Percentiles rank a stretch among this genome's conserved stretches.
Conservation (phyloP, 345 rosid genomes). For the Boechera divaricarpa region DNA sequence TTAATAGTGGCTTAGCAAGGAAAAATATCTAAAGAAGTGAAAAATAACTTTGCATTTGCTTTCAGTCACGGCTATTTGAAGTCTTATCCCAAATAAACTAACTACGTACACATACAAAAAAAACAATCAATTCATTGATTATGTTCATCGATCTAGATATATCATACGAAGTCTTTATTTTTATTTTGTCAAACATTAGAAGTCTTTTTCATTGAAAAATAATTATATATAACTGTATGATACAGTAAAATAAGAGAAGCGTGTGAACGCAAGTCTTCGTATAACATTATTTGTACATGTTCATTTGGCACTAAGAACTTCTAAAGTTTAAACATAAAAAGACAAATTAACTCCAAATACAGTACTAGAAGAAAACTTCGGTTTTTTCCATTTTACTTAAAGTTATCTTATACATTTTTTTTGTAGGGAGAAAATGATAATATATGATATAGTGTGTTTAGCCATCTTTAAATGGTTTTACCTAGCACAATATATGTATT, state of each 20-base stretch:
- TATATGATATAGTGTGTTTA: not conserved
- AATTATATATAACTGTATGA: not conserved
- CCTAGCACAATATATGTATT: no score
- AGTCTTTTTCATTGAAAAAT: constrained; percentile 10
- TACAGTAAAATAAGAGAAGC: constrained; percentile 9
- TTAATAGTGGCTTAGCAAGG: no score
- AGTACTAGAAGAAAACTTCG: not conserved
- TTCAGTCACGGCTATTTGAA: not conserved
- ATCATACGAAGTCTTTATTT: not conserved
- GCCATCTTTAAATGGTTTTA: no score
- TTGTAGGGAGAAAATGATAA: not conserved
- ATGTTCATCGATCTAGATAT: not conserved
- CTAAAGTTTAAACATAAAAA: not conserved
- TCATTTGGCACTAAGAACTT: not conserved
- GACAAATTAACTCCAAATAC: not conserved
- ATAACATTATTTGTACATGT: constrained; percentile 1
- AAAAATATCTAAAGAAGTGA: no score
- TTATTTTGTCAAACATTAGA: constrained; percentile 15
- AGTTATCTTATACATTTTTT: not conserved
- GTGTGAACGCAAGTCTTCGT: constrained; percentile 13
- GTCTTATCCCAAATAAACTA: not conserved
- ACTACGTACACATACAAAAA: no score
- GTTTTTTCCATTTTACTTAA: not conserved
- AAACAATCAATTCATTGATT: no score
- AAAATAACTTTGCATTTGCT: not conserved